phyloP scores from a whole-genome alignment of 2,329 filamentous ascomycete species.

The Hymenoscyphus fraxineus region DNA sequence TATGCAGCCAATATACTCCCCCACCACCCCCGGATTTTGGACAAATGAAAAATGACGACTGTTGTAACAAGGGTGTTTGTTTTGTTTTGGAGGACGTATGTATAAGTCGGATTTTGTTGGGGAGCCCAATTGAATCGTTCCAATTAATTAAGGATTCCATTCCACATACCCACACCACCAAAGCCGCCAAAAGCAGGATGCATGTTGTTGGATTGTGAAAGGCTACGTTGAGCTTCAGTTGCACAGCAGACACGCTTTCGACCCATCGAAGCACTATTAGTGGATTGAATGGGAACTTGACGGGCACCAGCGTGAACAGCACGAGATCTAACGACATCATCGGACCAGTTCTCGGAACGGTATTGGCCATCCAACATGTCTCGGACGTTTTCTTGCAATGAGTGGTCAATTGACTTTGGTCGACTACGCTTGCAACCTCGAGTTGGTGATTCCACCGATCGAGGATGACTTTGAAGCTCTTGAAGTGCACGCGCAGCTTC shows the following conservation, averaged over 20 bases:
- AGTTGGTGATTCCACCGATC: conserved; percentile 38
- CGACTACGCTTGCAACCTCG: conserved; percentile 56
- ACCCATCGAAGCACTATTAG: conserved; percentile 41
- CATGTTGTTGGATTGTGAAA: conserved; percentile 42
- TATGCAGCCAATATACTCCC: neutral
- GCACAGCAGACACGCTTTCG: conserved; percentile 67
- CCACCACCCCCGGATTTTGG: conserved; percentile 1
- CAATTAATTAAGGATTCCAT: conserved; percentile 52
- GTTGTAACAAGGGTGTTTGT: conserved; percentile 16
- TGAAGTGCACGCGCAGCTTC: conserved; percentile 57
- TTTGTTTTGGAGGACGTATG: conserved; percentile 11
- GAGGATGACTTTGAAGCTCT: conserved; percentile 54
- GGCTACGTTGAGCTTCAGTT: conserved; percentile 50
- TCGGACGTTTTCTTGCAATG: conserved; percentile 65
- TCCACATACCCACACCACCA: conserved; percentile 63
- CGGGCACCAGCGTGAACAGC: conserved; percentile 37
- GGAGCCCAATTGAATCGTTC: neutral
- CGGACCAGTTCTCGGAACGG: conserved; percentile 27
- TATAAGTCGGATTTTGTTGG: conserved; percentile 12
- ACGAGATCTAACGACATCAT: conserved; percentile 34
- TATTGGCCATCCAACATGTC: conserved; percentile 49
- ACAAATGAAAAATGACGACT: conserved; percentile 15
- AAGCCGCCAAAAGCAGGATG: conserved; percentile 49
- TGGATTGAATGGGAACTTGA: conserved; percentile 42
- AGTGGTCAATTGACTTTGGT: conserved; percentile 53